Conservation (phyloP, 2,329 filamentous ascomycete species). For the Amylocarpus encephaloides region DNA sequence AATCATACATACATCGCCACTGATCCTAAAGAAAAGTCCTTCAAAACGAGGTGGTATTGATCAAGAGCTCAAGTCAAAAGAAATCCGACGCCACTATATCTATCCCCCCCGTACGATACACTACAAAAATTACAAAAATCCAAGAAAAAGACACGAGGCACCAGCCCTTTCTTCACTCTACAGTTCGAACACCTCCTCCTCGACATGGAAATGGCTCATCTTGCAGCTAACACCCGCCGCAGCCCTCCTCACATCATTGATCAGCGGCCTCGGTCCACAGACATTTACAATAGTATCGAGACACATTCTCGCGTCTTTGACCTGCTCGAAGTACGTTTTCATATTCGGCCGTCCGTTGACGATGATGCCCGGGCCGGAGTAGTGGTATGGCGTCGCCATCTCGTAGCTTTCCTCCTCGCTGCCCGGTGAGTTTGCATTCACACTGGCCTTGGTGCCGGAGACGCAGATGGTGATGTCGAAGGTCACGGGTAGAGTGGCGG, state of each 20-base stretch:
- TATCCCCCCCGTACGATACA: too few species aligned
- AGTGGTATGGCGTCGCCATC: background rate
- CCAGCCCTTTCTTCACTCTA: too few species aligned
- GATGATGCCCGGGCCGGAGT: slow-evolving; percentile 7
- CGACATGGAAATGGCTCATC: slow-evolving; percentile 12
- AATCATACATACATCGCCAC: too few species aligned
- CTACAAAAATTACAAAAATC: too few species aligned
- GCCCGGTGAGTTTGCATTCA: background rate
- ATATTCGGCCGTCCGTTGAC: slow-evolving; percentile 13
- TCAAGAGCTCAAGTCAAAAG: too few species aligned
- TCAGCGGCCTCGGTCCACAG: slow-evolving; percentile 13
- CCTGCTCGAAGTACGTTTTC: slow-evolving; percentile 4
- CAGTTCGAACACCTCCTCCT: slow-evolving; percentile 20
- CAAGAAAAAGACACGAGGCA: too few species aligned
- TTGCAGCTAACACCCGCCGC: slow-evolving; percentile 9
- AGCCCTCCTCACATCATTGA: slow-evolving; percentile 10
- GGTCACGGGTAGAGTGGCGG: background rate
- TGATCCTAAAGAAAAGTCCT: too few species aligned
- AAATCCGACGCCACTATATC: too few species aligned
- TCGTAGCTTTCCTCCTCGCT: background rate
- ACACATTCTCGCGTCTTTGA: slow-evolving; percentile 2
- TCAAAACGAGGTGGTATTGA: too few species aligned
- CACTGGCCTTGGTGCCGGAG: background rate
- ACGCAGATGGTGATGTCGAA: slow-evolving; percentile 14
- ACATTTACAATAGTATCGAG: slow-evolving; percentile 13